Evolutionary conservation across 2,329 filamentous ascomycete species (phyloP).

Genomic region (Lasiodiplodia theobromae): DNA sequence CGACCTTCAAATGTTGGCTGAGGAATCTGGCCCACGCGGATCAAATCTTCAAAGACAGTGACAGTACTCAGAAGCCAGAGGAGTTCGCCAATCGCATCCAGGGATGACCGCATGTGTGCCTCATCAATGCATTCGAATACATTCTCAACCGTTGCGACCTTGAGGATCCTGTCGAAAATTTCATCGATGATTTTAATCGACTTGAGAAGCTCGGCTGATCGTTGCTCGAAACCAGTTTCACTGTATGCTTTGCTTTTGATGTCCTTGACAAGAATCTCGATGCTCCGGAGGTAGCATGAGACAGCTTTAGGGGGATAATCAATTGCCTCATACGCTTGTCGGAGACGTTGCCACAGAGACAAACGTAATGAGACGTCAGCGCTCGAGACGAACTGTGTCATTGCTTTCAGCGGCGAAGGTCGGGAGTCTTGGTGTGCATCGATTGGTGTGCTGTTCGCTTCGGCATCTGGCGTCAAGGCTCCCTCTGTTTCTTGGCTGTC

Average conservation of each 20-base stretch:
- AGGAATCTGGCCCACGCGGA: constrained; percentile 76
- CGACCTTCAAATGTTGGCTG: constrained; percentile 65
- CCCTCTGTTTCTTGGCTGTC: constrained; percentile 30
- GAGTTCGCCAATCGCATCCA: constrained; percentile 74
- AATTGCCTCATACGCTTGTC: constrained; percentile 85
- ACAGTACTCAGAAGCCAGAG: constrained; percentile 79
- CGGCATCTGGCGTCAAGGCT: constrained; percentile 30
- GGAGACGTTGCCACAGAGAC: constrained; percentile 89
- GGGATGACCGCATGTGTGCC: constrained; percentile 75
- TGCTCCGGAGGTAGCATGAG: constrained; percentile 83
- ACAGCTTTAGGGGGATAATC: constrained; percentile 87
- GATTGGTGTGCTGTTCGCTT: constrained; percentile 26
- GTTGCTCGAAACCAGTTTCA: constrained; percentile 65
- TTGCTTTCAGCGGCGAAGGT: constrained; percentile 65
- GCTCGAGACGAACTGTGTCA: constrained; percentile 83
- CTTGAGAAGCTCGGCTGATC: constrained; percentile 75
- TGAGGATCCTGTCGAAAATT: constrained; percentile 74
- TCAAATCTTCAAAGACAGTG: constrained; percentile 82
- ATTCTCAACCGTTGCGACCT: constrained; percentile 69
- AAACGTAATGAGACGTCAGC: constrained; percentile 84
- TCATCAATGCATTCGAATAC: constrained; percentile 87
- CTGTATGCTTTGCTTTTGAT: constrained; percentile 66
- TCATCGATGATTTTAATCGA: constrained; percentile 83
- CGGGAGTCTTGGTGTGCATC: constrained; percentile 26
- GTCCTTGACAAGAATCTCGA: constrained; percentile 81